Percentiles rank a stretch among this genome's conserved stretches.
These are phyloP conservation scores for Rhizoclosmatium sp. DNA, from an alignment of 192 early-diverging fungal genomes.

Conservation along the genomic window DNA sequence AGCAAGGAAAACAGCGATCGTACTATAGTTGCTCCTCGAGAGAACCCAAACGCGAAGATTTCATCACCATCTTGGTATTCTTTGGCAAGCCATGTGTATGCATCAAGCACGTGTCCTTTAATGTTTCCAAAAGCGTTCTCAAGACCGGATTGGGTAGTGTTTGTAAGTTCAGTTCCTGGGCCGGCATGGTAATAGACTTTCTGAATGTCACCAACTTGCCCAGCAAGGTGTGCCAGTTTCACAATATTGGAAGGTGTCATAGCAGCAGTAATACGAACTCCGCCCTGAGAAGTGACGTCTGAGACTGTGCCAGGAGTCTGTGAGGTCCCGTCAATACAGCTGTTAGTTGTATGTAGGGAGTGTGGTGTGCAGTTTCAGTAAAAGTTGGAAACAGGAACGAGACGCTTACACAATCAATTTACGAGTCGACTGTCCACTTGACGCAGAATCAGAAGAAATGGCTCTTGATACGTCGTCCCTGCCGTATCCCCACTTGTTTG, in stretches of 20 bases:
- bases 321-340: constrained; percentile 17
- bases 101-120: constrained; percentile 27
- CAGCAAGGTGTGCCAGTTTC: not conserved
- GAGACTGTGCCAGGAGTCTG: constrained; percentile 1
- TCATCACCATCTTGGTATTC: constrained; percentile 31
- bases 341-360: not conserved
- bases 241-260: constrained; percentile 23
- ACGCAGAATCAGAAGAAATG: too few species aligned
- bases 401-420: not conserved
- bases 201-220: not conserved
- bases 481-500: too few species aligned
- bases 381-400: too few species aligned
- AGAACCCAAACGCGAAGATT: constrained; percentile 39
- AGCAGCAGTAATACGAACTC: not conserved
- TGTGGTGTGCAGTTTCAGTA: not conserved
- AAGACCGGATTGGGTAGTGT: not conserved
- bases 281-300: constrained; percentile 7
- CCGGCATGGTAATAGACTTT: constrained; percentile 37
- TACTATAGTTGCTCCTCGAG: constrained; percentile 35
- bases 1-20: constrained; percentile 37
- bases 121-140: constrained; percentile 28
- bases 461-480: too few species aligned
- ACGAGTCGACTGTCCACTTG: not conserved
- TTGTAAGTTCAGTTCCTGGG: constrained; percentile 19
- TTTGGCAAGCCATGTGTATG: constrained; percentile 36